Conservation (phyloP, 1,284 basidiomycete genomes). For the Puccinia novopanici region DNA sequence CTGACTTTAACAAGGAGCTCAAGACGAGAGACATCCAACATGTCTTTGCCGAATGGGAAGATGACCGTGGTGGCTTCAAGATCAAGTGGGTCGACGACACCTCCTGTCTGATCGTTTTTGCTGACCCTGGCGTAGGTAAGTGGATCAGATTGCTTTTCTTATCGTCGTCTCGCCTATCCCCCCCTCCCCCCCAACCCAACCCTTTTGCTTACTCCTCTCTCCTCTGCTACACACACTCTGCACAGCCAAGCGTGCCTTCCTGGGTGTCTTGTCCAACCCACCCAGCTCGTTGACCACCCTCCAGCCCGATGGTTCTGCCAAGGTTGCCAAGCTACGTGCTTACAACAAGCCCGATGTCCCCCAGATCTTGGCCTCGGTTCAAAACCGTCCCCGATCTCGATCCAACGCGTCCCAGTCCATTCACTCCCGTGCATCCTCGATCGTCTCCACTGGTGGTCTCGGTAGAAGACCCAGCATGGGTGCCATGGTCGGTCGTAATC, state of each 20-base stretch:
- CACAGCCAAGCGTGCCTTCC: conserved; percentile 88
- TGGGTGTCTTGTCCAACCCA: conserved; percentile 78
- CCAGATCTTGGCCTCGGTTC: conserved; percentile 82
- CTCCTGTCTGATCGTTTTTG: conserved; percentile 90
- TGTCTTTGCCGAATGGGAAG: conserved; percentile 87
- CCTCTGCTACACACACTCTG: conserved; percentile 8
- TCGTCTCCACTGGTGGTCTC: conserved; percentile 24
- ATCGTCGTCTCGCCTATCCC: neutral
- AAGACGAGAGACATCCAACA: conserved; percentile 95
- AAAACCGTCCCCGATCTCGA: conserved; percentile 62
- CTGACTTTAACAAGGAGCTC: conserved; percentile 87
- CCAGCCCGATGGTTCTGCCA: conserved; percentile 62
- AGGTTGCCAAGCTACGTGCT: conserved; percentile 69
- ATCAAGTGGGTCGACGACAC: conserved; percentile 99
- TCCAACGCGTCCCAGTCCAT: conserved; percentile 54
- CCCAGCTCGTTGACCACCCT: conserved; percentile 70
- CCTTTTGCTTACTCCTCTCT: conserved; percentile 44
- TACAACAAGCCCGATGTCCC: conserved; percentile 94
- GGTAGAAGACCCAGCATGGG: conserved; percentile 50
- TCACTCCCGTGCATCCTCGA: conserved; percentile 48
- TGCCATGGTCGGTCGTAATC: conserved; percentile 40
- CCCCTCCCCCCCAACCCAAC: conserved; percentile 31
- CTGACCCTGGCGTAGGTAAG: conserved; percentile 64
- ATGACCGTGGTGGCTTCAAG: conserved; percentile 84
- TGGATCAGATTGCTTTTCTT: too few species aligned